Evolutionary conservation across 106 monocot species (phyloP).

Genomic region (Dendrobium huoshanense): DNA sequence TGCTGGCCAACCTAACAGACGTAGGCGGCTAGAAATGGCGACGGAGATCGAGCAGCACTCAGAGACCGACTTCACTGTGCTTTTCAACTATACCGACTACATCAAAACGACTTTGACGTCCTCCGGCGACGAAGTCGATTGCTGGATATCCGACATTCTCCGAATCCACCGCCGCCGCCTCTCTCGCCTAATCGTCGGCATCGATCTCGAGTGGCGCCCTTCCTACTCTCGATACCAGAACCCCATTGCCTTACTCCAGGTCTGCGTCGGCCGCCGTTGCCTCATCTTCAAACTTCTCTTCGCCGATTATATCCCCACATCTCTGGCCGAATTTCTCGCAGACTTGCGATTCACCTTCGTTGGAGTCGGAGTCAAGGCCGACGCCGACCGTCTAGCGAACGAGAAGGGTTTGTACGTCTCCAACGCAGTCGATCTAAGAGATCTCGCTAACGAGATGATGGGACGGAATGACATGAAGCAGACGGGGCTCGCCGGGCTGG

Average conservation of each 20-base stretch:
- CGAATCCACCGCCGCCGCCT: constrained; percentile 26
- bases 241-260: constrained; percentile 54
- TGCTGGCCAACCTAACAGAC: too few relatives aligned
- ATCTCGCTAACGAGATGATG: constrained; percentile 18
- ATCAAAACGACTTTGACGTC: constrained; percentile 40
- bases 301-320: constrained; percentile 35
- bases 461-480: constrained; percentile 19
- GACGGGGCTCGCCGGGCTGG: constrained; percentile 32
- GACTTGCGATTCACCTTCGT: constrained; percentile 36
- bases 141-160: constrained; percentile 22
- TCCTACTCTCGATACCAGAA: constrained; percentile 18
- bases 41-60: constrained; percentile 2
- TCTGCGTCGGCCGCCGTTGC: constrained; percentile 58
- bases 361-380: constrained; percentile 44
- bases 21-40: neutral
- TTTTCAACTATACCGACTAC: constrained; percentile 12
- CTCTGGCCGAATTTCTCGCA: constrained; percentile 29
- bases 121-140: constrained; percentile 9
- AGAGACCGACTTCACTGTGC: constrained; percentile 17
- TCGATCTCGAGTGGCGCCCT: constrained; percentile 63
- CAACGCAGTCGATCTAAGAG: constrained; percentile 32
- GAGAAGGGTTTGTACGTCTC: constrained; percentile 10
- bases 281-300: constrained; percentile 46
- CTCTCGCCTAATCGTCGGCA: constrained; percentile 33
- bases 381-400: constrained; percentile 25